Evolutionary conservation across 345 rosid species (phyloP).

Genomic region (Microthlaspi erraticum): DNA sequence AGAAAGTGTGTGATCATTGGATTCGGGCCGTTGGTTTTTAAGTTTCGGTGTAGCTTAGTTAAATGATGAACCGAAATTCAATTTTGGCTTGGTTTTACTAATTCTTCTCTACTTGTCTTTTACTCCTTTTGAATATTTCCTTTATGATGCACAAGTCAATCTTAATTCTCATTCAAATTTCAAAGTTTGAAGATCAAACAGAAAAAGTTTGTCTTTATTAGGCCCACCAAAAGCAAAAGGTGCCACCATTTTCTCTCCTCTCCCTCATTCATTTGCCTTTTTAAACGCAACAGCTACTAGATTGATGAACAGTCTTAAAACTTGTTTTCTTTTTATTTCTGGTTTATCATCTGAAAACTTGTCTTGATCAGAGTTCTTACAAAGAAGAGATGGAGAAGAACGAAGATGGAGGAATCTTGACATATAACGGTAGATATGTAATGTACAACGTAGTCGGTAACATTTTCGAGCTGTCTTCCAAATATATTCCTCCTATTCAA

Average conservation of each 20-base stretch:
- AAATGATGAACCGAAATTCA: not conserved
- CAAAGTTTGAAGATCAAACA: slow-evolving; percentile 34
- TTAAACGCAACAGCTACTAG: slow-evolving; percentile 8
- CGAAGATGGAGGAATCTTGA: slow-evolving; percentile 49
- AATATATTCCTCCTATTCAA: slow-evolving; percentile 84
- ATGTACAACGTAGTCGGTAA: slow-evolving; percentile 71
- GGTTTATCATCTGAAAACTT: not conserved
- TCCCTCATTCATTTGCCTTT: slow-evolving; percentile 22
- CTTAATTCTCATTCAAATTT: slow-evolving; percentile 40
- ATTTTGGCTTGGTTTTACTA: not conserved
- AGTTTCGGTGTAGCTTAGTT: not conserved
- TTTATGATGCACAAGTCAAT: slow-evolving; percentile 25
- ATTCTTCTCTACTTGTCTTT: not conserved
- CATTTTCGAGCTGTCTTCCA: slow-evolving; percentile 67
- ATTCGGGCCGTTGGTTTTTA: not conserved
- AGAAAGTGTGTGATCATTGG: slow-evolving; percentile 1
- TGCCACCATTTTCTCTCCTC: slow-evolving; percentile 18
- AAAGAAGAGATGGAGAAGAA: slow-evolving; percentile 48
- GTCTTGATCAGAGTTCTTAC: slow-evolving; percentile 20
- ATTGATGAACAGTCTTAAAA: slow-evolving; percentile 29
- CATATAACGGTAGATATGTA: slow-evolving; percentile 58
- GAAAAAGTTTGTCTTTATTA: slow-evolving; percentile 28
- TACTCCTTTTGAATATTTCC: not conserved
- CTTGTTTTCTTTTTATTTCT: slow-evolving; percentile 27
- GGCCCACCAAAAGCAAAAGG: slow-evolving; percentile 44